phyloP scores from a whole-genome alignment of 2,329 filamentous ascomycete genomes.

The Exophiala phaeomuriformis region DNA sequence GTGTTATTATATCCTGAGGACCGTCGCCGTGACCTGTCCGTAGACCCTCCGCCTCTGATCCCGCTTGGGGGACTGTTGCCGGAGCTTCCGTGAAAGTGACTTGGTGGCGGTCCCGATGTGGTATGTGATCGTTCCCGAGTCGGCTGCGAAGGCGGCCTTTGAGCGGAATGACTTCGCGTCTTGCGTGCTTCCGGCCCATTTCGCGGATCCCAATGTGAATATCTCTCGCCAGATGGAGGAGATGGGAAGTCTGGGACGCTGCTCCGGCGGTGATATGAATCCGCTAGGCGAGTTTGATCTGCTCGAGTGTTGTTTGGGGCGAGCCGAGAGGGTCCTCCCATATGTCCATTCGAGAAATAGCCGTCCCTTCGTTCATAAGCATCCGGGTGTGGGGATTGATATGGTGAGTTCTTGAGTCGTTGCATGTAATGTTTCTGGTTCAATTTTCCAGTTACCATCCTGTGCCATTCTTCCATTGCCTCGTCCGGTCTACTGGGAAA shows the following conservation, averaged over 20 bases:
- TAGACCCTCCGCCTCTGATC: slow-evolving; percentile 2
- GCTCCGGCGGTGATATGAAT: slow-evolving; percentile 19
- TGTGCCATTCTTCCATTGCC: slow-evolving; percentile 82
- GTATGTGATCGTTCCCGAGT: slow-evolving; percentile 22
- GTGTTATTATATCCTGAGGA: slow-evolving; percentile 11
- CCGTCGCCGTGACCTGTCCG: slow-evolving; percentile 10
- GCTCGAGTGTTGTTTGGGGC: slow-evolving; percentile 21
- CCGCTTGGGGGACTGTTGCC: slow-evolving; percentile 9
- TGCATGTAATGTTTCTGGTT: slow-evolving; percentile 51
- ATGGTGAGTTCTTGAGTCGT: slow-evolving; percentile 29
- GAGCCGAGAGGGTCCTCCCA: slow-evolving; percentile 5
- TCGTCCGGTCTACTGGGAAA: slow-evolving; percentile 67
- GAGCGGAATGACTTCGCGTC: slow-evolving; percentile 24
- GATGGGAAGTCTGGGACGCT: slow-evolving; percentile 26
- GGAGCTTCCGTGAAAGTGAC: slow-evolving; percentile 1
- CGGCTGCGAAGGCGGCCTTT: slow-evolving; percentile 15
- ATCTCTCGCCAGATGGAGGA: slow-evolving; percentile 18
- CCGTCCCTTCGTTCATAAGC: slow-evolving; percentile 19
- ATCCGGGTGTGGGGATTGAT: slow-evolving; percentile 30
- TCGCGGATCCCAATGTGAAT: slow-evolving; percentile 14
- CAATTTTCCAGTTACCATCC: slow-evolving; percentile 63
- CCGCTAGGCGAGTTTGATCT: slow-evolving; percentile 13
- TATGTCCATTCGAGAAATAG: slow-evolving; percentile 20
- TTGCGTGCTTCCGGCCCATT: slow-evolving; percentile 10
- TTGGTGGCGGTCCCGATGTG: slow-evolving; percentile 5